Percentiles rank a stretch among this genome's conserved stretches.
Conservation (phyloP, 192 early-diverging fungal genomes). For the Paraglomus brasilianum region DNA sequence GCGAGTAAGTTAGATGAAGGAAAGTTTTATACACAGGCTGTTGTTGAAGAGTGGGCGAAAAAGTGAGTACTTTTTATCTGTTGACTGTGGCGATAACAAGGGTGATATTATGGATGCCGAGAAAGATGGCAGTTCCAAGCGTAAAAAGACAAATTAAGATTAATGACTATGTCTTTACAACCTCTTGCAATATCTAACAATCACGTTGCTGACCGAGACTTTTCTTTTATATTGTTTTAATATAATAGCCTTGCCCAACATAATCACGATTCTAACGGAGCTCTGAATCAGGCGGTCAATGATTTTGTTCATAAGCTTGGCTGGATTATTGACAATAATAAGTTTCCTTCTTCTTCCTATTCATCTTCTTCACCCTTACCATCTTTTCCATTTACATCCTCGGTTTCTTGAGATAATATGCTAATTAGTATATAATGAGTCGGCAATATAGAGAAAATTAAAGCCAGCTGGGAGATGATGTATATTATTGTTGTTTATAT, state of each 20-base stretch:
- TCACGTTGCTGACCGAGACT: no score
- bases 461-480: no score
- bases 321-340: conserved; percentile 63
- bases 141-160: background rate
- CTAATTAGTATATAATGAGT: no score
- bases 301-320: conserved; percentile 62
- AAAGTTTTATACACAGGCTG: conserved; percentile 75
- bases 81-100: background rate
- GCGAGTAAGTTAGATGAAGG: conserved; percentile 71
- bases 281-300: conserved; percentile 58
- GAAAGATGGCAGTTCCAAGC: background rate
- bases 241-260: conserved; percentile 59
- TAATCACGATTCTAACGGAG: conserved; percentile 54
- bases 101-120: background rate
- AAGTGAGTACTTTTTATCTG: conserved; percentile 45
- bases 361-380: no score
- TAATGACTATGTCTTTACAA: background rate
- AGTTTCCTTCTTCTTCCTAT: no score
- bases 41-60: conserved; percentile 83
- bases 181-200: no score
- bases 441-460: no score
- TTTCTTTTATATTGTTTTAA: background rate
- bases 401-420: no score
- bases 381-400: no score
- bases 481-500: no score